Evolutionary conservation across 2,329 filamentous ascomycete species (phyloP), one percentile per base, ranked within the genome.

Genomic region (Fusarium drepaniforme): DNA sequence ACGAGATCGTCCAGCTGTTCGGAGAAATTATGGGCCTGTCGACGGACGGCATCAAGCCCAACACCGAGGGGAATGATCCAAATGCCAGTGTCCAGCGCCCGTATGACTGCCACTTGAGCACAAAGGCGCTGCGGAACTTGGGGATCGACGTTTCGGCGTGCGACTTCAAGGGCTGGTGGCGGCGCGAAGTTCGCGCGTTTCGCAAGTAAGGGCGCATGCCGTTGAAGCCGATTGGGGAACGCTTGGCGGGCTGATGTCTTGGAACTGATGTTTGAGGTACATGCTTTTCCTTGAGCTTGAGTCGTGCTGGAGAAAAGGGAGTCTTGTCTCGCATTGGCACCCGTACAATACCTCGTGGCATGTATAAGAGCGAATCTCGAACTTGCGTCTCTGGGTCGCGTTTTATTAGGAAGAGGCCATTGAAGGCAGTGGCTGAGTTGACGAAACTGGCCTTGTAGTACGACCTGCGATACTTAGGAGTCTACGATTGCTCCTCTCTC

Each of bases 91-190:
- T 95, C 1, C 90, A 95, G 84, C 88, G 95, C 73, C 95, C 96
- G 15, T 98, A 94, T 80, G 95, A 98, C 83, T 96, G 93, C 77
- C 95, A 98, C 83, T 86, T 98, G 56, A 95, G 94, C 78, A 98
- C 93, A 11, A 90, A 89, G 82, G 90, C 87, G 44, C 84, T 98
- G 74, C 90, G 90, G 81, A 90, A 94, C 16, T 81, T 97, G 71
- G 94, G 91, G 0, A 93, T 98, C 73, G 89, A 93, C 79, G 90
- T 96, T 66, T 86, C 89, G 56, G 94, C 94, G 0, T 89, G 92
- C 79, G 90, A 95, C 77, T 98, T 98, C 81, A 86, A 86, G 56
- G 91, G 87, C 18, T 98, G 95, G 95, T 98, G 95, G 95, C 88
- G 89, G 79, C 86, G 90, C 71, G 87, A 92, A 77, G 85, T 90